A percentile compares a stretch with the other conserved stretches of the same genome.
Conservation (phyloP, 1,284 basidiomycete species). For the Trichosporon ovoides region DNA sequence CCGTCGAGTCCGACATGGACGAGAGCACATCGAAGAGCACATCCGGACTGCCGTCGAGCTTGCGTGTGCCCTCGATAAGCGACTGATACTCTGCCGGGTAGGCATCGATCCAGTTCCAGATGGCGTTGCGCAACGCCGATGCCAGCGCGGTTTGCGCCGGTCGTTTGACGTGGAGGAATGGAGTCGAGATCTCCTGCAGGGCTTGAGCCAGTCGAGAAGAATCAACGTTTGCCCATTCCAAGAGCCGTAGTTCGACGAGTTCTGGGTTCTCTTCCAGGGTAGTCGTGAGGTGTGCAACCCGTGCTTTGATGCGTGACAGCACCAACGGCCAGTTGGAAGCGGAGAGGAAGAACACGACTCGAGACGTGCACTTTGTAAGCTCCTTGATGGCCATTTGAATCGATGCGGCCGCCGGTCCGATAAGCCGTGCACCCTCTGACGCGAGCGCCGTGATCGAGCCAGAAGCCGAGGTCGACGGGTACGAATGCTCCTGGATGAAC, state of each 20-base stretch:
- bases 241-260: conserved; percentile 47
- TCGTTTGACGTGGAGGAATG: conserved; percentile 76
- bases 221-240: conserved; percentile 51
- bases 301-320: conserved; percentile 63
- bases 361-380: conserved; percentile 54
- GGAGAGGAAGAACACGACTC: conserved; percentile 81
- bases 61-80: conserved; percentile 57
- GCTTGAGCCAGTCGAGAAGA: conserved; percentile 39
- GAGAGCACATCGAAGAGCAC: conserved; percentile 73
- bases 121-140: conserved; percentile 66
- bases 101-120: conserved; percentile 89
- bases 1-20: conserved; percentile 53
- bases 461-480: conserved; percentile 19
- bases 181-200: conserved; percentile 65
- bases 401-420: conserved; percentile 20
- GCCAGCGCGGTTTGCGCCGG: conserved; percentile 70
- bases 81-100: conserved; percentile 77
- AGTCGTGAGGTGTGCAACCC: conserved; percentile 55
- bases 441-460: conserved; percentile 5
- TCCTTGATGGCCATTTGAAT: conserved; percentile 26
- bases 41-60: conserved; percentile 74
- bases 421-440: conserved; percentile 11
- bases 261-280: conserved; percentile 54
- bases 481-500: conserved; percentile 35
- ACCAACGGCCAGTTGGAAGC: conserved; percentile 85